A percentile compares a stretch with the other conserved stretches of the same genome.
These are phyloP conservation scores for Fusarium keratoplasticum DNA, from an alignment of 2,329 filamentous ascomycete species.

Conservation along the genomic window DNA sequence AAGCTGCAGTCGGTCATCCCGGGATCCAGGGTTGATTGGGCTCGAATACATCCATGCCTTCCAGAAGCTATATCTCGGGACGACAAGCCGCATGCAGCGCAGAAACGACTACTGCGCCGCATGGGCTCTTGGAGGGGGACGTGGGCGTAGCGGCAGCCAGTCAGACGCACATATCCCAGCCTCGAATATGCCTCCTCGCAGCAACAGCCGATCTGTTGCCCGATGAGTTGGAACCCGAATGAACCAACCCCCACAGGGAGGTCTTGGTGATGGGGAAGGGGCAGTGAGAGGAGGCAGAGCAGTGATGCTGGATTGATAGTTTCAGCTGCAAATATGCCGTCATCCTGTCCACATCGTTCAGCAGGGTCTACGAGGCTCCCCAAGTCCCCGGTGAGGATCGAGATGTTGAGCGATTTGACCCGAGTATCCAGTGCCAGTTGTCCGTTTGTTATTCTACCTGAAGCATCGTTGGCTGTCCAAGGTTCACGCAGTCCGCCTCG, in stretches of 20 bases:
- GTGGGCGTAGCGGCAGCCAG: conserved; percentile 33
- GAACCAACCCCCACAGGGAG: conserved; percentile 24
- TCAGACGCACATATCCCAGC: conserved; percentile 25
- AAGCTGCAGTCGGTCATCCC: conserved; percentile 8
- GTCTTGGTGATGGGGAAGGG: background rate
- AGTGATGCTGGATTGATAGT: conserved; percentile 14
- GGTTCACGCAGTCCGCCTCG: conserved; percentile 20
- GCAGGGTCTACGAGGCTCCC: conserved; percentile 20
- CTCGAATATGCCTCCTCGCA: conserved; percentile 19
- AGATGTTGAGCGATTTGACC: conserved; percentile 15
- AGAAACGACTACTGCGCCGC: conserved; percentile 20
- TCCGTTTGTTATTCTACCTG: conserved; percentile 30
- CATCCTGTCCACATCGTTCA: conserved; percentile 26
- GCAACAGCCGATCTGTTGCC: conserved; percentile 29
- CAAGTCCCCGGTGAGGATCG: conserved; percentile 12
- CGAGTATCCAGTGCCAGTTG: conserved; percentile 32
- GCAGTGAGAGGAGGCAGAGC: background rate
- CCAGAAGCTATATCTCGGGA: conserved; percentile 29
- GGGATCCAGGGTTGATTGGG: conserved; percentile 30
- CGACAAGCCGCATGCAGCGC: conserved; percentile 18
- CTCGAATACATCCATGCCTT: conserved; percentile 33
- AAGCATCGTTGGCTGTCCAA: conserved; percentile 22
- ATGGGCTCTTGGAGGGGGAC: conserved; percentile 18
- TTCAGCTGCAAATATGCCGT: background rate
- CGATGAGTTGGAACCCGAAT: conserved; percentile 28